Evolutionary conservation across 169 alveolate genomes (phyloP).

Genomic region (Plasmodium gonderi): DNA sequence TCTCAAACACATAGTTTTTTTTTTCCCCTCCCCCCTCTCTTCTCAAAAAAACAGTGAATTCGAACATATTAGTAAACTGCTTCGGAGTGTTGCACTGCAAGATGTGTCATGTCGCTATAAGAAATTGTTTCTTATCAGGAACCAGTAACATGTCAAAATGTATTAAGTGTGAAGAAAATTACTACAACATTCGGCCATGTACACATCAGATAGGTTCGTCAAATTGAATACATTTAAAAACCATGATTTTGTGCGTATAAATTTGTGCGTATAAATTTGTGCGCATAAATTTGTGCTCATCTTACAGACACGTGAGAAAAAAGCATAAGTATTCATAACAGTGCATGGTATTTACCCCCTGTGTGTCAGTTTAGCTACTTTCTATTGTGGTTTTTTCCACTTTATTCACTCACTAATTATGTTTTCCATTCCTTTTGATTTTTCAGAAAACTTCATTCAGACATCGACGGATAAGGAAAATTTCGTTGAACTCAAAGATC

Average conservation of each 20-base stretch:
- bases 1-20: not conserved
- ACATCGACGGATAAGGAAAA: not conserved
- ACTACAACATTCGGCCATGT: constrained; percentile 11
- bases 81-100: constrained; percentile 44
- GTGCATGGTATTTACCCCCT: too few species aligned
- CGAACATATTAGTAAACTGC: constrained; percentile 23
- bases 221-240: not conserved
- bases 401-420: too few species aligned
- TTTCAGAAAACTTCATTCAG: constrained; percentile 15
- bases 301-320: not conserved
- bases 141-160: constrained; percentile 31
- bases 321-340: too few species aligned
- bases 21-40: not conserved
- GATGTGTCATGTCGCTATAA: constrained; percentile 20
- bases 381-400: too few species aligned
- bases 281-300: too few species aligned
- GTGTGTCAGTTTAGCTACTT: too few species aligned
- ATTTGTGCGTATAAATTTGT: too few species aligned
- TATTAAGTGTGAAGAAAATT: constrained; percentile 30
- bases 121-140: constrained; percentile 68
- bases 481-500: constrained; percentile 27
- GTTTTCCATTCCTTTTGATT: constrained; percentile 4
- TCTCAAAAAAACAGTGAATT: constrained; percentile 13
- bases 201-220: not conserved
- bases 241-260: too few species aligned